These are phyloP conservation scores for Bonia amplexicaulis DNA, from an alignment of 176 grass and related monocot species.

Conservation along the genomic window DNA sequence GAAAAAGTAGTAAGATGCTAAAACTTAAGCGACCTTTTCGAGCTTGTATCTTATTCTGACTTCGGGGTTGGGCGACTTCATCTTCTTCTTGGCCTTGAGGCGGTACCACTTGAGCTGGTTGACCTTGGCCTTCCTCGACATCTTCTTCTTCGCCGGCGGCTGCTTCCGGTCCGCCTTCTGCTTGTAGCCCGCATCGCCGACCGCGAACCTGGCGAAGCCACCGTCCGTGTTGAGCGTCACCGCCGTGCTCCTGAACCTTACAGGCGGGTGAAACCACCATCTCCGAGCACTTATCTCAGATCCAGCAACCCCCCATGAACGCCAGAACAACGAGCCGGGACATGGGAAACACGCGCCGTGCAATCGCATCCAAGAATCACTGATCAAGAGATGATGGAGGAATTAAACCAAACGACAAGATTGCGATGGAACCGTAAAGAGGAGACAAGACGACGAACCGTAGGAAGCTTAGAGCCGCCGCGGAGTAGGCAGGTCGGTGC, in stretches of 20 bases:
- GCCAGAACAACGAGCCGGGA: neutral
- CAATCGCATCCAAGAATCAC: slow-evolving; percentile 6
- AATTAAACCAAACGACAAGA: neutral
- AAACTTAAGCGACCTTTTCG: slow-evolving; percentile 18
- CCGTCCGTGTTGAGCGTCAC: slow-evolving; percentile 42
- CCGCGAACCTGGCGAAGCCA: slow-evolving; percentile 40
- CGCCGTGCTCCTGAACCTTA: slow-evolving; percentile 32
- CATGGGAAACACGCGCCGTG: neutral
- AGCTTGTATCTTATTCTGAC: slow-evolving; percentile 84
- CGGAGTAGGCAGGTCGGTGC: neutral
- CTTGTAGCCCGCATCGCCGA: neutral
- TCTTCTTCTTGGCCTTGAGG: slow-evolving; percentile 79
- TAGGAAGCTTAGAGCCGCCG: neutral
- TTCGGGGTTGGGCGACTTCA: slow-evolving; percentile 76
- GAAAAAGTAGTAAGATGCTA: neutral
- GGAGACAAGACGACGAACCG: neutral
- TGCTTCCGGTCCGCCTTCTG: neutral
- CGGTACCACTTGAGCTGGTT: slow-evolving; percentile 78
- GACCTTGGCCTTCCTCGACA: slow-evolving; percentile 69
- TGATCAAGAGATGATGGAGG: neutral
- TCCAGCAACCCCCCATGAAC: neutral
- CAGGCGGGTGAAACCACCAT: slow-evolving; percentile 7
- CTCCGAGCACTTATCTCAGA: neutral
- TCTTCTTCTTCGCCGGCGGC: slow-evolving; percentile 38
- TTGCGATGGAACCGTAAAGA: neutral